Evolutionary conservation across 2,329 filamentous ascomycete species (phyloP), one percentile per base, ranked within the genome.

Genomic region (Epicoccum sorghinum): DNA sequence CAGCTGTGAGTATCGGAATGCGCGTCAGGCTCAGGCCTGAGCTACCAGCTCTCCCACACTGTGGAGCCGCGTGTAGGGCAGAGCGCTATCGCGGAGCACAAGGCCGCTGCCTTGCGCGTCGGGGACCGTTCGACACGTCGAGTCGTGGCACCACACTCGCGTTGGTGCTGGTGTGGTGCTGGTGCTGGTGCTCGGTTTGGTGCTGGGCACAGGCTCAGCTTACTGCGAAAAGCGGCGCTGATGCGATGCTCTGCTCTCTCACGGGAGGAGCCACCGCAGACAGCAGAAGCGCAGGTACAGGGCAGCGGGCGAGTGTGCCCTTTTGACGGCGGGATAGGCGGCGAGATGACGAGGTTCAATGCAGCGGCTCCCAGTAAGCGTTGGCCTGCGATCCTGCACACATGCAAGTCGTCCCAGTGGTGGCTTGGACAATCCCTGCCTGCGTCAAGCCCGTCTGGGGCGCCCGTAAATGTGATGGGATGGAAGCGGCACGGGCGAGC

Each of bases 371-470:
- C 57, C 46, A 57, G 45, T 52, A 57, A 59, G 61, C 60, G 52
- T 52, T 47, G 59, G 57, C 59, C 57, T 55, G 57, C 59, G 47
- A 57, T 50, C 55, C 55, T 38, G 60, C 57, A 48, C 62, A 62
- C 60, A 55, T 56, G 48, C 57, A 59, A 35, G 58, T 66, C 59
- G 65, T 63, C 64, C 58, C 52, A 64, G 59, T 57, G 59, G 65
- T 70, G 67, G 69, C 69, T 67, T 64, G 61, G 48, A 48, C 41
- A 25, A 62, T 64, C 67, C 65, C 61, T 68, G 65, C 12, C 60
- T 50, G 46, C 59, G 56, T 43, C 42, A 47, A 37, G 52, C 46
- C 52, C 27, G 59, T 58, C 49, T 55, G 56, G 53, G 48, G 57
- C 52, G 52, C 45, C 40, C 45, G 45, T 48, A 41, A 18, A 36